These are phyloP conservation scores for Isoetes engelmannii DNA, from an alignment of 83 land plant species.

Conservation along the genomic window DNA sequence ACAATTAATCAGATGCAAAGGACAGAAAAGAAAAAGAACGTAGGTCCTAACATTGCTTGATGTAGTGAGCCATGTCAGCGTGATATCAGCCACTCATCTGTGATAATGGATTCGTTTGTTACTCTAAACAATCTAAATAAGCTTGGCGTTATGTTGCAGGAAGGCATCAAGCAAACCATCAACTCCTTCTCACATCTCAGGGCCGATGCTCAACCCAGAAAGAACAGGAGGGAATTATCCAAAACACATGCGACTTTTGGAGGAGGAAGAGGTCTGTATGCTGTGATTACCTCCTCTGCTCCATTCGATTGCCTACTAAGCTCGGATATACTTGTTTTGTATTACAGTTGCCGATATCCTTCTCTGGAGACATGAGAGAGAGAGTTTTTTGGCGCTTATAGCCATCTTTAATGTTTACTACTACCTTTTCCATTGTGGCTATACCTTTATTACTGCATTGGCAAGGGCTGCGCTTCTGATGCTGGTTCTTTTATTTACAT, in stretches of 20 bases:
- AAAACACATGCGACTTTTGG: slow-evolving; percentile 52
- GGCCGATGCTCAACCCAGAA: slow-evolving; percentile 31
- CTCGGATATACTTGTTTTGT: background rate
- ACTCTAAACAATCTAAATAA: slow-evolving; percentile 1
- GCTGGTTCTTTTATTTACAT: slow-evolving; percentile 10
- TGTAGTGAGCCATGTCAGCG: no score
- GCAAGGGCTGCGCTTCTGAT: slow-evolving; percentile 2
- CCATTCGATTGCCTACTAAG: slow-evolving; percentile 4
- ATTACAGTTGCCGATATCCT: slow-evolving; percentile 70
- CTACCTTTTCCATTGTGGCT: slow-evolving; percentile 15
- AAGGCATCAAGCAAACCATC: slow-evolving; percentile 65
- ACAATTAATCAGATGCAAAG: no score
- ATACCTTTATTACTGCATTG: slow-evolving; percentile 15
- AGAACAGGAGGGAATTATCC: slow-evolving; percentile 37
- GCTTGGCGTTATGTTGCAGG: slow-evolving; percentile 35
- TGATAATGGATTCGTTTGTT: background rate
- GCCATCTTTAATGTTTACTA: background rate
- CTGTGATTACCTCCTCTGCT: background rate
- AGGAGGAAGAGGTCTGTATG: slow-evolving; percentile 33
- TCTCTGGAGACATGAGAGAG: slow-evolving; percentile 67
- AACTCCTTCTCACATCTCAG: slow-evolving; percentile 58
- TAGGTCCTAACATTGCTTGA: no score
- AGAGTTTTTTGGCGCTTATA: slow-evolving; percentile 17
- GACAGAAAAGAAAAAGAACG: no score
- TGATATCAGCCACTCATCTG: background rate